Evolutionary conservation across 768 basidiomycete species (phyloP).

Genomic region (Pisolithus albus): DNA sequence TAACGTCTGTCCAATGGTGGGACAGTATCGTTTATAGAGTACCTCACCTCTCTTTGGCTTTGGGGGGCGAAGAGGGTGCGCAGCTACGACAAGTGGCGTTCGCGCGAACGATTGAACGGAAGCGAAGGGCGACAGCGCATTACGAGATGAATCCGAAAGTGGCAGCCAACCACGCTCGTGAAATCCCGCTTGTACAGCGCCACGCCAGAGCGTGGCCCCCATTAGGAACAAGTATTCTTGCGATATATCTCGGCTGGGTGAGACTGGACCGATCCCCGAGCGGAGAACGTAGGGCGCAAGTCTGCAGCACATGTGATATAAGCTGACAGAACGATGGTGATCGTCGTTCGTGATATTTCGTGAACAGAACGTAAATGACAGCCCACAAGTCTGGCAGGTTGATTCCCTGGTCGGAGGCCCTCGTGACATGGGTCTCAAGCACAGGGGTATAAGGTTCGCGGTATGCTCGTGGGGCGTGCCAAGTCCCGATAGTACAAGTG

Average conservation of each 20-base stretch:
- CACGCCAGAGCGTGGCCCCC: slow-evolving; percentile 44
- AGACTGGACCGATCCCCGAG: slow-evolving; percentile 28
- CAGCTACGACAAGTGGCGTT: slow-evolving; percentile 39
- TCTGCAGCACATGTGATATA: slow-evolving; percentile 25
- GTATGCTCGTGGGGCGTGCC: too few species aligned
- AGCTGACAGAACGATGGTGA: slow-evolving; percentile 31
- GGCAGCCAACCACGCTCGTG: slow-evolving; percentile 29
- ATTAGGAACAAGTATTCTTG: slow-evolving; percentile 32
- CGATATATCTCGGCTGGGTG: slow-evolving; percentile 6
- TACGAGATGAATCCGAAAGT: slow-evolving; percentile 18
- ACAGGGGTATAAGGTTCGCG: too few species aligned
- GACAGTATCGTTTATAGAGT: slow-evolving; percentile 33
- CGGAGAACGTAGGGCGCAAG: slow-evolving; percentile 32
- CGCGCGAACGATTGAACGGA: slow-evolving; percentile 37
- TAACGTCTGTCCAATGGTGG: slow-evolving; percentile 28
- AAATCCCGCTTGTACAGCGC: slow-evolving; percentile 33
- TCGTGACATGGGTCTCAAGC: slow-evolving; percentile 4
- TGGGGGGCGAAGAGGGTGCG: slow-evolving; percentile 44
- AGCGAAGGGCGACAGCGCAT: slow-evolving; percentile 28
- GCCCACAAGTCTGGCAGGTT: slow-evolving; percentile 34
- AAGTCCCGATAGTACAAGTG: too few species aligned
- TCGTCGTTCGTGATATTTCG: slow-evolving; percentile 28
- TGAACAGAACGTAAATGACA: slow-evolving; percentile 36
- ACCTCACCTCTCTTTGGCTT: slow-evolving; percentile 38
- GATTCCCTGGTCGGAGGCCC: slow-evolving; percentile 5